These are phyloP conservation scores for Linaria vulgaris DNA, from an alignment of 257 asterid genomes.

Conservation along the genomic window DNA sequence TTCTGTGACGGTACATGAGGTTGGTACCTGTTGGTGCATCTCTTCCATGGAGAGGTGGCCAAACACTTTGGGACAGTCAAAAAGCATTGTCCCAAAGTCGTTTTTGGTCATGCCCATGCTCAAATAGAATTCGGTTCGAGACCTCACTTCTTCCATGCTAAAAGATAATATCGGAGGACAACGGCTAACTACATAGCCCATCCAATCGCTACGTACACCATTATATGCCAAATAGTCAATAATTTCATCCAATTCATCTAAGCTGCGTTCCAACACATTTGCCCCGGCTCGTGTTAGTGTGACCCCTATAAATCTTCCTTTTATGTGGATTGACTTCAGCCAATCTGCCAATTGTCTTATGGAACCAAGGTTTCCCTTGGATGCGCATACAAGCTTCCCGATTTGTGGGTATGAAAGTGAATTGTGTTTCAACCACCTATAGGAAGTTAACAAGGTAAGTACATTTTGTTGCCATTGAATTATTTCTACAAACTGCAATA, in stretches of 20 bases:
- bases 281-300: slow-evolving; percentile 58
- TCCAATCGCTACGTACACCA: slow-evolving; percentile 86
- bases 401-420: slow-evolving; percentile 83
- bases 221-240: slow-evolving; percentile 59
- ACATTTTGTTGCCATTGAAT: neutral
- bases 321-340: slow-evolving; percentile 70
- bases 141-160: slow-evolving; percentile 67
- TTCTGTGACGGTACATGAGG: neutral
- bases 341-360: slow-evolving; percentile 63
- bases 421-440: slow-evolving; percentile 96
- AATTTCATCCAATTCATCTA: slow-evolving; percentile 64
- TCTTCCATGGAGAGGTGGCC: slow-evolving; percentile 84
- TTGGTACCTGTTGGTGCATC: slow-evolving; percentile 85
- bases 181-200: slow-evolving; percentile 78
- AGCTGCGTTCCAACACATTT: slow-evolving; percentile 45
- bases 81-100: slow-evolving; percentile 95
- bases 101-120: slow-evolving; percentile 73
- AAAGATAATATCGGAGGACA: slow-evolving; percentile 80
- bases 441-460: slow-evolving; percentile 15
- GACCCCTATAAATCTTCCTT: slow-evolving; percentile 84
- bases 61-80: slow-evolving; percentile 83
- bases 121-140: slow-evolving; percentile 59
- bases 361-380: slow-evolving; percentile 63
- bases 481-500: neutral
- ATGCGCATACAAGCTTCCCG: slow-evolving; percentile 69